Percentiles rank a stretch among this genome's conserved stretches.
Evolutionary conservation across 441 rosid species (phyloP).

Genomic region (Erodium moschatum): DNA sequence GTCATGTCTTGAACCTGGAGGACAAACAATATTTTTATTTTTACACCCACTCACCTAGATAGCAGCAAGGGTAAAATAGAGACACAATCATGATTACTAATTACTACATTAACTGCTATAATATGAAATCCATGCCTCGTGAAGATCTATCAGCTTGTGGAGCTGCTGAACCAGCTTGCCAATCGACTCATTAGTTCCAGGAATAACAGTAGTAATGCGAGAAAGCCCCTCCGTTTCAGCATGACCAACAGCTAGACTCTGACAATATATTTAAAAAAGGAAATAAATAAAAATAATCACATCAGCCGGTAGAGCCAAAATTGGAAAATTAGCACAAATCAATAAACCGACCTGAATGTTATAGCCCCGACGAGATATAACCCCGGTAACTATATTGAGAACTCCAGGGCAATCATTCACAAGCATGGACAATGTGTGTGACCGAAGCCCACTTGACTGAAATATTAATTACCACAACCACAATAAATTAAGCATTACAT

Average conservation of each 20-base stretch:
- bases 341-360: slow-evolving; percentile 50
- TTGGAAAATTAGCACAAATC: neutral
- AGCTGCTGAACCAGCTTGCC: slow-evolving; percentile 53
- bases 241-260: slow-evolving; percentile 65
- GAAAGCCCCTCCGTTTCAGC: slow-evolving; percentile 53
- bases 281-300: slow-evolving; percentile 12
- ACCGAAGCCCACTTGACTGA: slow-evolving; percentile 41
- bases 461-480: neutral
- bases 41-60: neutral
- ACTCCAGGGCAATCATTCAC: slow-evolving; percentile 57
- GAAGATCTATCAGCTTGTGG: slow-evolving; percentile 50
- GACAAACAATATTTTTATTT: neutral
- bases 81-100: too few relatives aligned
- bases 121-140: slow-evolving; percentile 30
- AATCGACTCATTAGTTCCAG: slow-evolving; percentile 53
- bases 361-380: slow-evolving; percentile 57
- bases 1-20: slow-evolving; percentile 58
- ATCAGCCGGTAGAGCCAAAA: slow-evolving; percentile 15
- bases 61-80: too few relatives aligned
- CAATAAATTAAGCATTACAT: slow-evolving; percentile 1
- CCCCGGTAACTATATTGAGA: slow-evolving; percentile 52
- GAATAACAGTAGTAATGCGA: slow-evolving; percentile 61
- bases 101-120: too few relatives aligned
- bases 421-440: slow-evolving; percentile 52
- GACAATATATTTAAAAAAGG: slow-evolving; percentile 6